phyloP scores from a whole-genome alignment of 2,329 filamentous ascomycete genomes.

The Davidsoniella australis region DNA sequence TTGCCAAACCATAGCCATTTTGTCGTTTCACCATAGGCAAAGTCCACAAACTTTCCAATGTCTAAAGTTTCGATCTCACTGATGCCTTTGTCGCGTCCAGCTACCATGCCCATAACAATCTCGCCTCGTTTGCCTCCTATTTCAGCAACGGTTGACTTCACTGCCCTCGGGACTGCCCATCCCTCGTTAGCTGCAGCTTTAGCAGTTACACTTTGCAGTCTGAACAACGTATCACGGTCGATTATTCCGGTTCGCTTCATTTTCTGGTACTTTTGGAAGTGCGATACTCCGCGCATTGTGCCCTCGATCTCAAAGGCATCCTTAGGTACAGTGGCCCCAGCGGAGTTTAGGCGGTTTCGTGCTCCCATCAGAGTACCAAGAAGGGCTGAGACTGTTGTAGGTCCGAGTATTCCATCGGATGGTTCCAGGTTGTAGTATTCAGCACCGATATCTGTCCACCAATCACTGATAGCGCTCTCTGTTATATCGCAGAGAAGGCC shows the following conservation, averaged over 20 bases:
- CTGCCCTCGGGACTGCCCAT: conserved; percentile 82
- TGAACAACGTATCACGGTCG: conserved; percentile 67
- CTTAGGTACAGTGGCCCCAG: conserved; percentile 68
- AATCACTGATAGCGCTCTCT: conserved; percentile 75
- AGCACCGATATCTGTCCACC: conserved; percentile 88
- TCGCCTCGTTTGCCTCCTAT: conserved; percentile 87
- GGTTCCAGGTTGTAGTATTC: conserved; percentile 90
- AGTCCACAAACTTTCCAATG: conserved; percentile 63
- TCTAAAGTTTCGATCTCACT: conserved; percentile 86
- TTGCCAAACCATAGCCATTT: conserved; percentile 97
- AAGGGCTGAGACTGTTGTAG: conserved; percentile 76
- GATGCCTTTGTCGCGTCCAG: conserved; percentile 71
- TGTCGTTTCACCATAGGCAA: conserved; percentile 63
- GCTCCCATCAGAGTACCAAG: conserved; percentile 80
- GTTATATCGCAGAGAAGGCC: conserved; percentile 87
- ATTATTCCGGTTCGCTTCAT: conserved; percentile 61
- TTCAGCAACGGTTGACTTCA: conserved; percentile 89
- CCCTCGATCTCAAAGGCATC: conserved; percentile 76
- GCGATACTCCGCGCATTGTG: conserved; percentile 67
- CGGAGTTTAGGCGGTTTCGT: conserved; percentile 72
- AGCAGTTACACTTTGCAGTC: conserved; percentile 65
- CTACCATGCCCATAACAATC: conserved; percentile 89
- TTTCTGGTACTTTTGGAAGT: conserved; percentile 83
- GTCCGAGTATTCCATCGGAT: conserved; percentile 78
- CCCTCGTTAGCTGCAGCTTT: conserved; percentile 80